Conservation (phyloP, 1,139 yeast species). For the Lodderomyces orthopsilosis region DNA sequence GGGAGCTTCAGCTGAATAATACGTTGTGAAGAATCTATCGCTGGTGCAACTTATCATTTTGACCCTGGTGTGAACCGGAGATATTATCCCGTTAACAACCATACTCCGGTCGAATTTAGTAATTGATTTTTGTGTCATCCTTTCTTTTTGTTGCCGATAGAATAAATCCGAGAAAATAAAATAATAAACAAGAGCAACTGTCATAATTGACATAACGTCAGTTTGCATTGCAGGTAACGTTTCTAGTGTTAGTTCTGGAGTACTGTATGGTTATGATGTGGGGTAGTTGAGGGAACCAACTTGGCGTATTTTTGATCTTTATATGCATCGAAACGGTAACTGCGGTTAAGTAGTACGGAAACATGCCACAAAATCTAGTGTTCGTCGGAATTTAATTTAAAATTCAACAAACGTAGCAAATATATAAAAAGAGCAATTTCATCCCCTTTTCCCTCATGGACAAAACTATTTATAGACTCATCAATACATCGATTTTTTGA, state of each 20-base stretch:
- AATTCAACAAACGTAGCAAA: neutral
- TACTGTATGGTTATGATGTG: too few relatives aligned
- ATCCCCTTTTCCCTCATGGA: neutral
- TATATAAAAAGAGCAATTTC: neutral
- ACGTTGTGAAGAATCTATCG: too few relatives aligned
- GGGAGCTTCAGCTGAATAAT: neutral
- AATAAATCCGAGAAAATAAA: neutral
- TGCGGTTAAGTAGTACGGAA: neutral
- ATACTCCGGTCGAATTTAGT: neutral
- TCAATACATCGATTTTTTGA: neutral
- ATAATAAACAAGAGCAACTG: neutral
- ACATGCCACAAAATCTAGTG: neutral
- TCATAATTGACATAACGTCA: too few relatives aligned
- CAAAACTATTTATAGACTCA: too few relatives aligned
- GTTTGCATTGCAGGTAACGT: neutral
- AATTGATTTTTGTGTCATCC: neutral
- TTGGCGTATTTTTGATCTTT: neutral
- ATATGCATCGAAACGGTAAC: neutral
- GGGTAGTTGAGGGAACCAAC: too few relatives aligned
- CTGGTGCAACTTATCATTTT: too few relatives aligned
- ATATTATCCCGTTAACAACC: neutral
- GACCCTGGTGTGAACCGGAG: constrained; percentile 1
- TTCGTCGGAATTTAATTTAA: neutral
- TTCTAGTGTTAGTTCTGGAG: neutral
- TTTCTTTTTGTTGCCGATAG: neutral